These are phyloP conservation scores for Penicillium fuscoglaucum DNA, from an alignment of 2,329 filamentous ascomycete species.

Conservation along the genomic window DNA sequence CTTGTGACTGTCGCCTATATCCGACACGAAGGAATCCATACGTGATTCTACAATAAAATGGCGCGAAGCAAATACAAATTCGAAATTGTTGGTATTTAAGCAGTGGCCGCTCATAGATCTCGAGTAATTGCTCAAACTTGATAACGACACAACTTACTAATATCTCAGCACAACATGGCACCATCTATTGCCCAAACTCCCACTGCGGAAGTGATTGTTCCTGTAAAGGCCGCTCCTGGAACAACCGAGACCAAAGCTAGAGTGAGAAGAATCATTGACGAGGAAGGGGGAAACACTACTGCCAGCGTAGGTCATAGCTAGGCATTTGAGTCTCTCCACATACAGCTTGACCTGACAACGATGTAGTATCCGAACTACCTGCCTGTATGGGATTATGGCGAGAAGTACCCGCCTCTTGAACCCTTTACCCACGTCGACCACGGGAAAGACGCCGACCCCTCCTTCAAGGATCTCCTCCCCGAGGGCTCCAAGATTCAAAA, in stretches of 20 bases:
- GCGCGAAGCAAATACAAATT: background rate
- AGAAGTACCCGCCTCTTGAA: conserved; percentile 42
- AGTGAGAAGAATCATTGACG: conserved; percentile 25
- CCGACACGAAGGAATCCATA: background rate
- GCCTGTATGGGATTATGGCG: conserved; percentile 25
- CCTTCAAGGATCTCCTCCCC: conserved; percentile 44
- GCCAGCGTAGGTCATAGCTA: conserved; percentile 20
- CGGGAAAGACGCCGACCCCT: conserved; percentile 45
- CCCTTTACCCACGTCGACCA: conserved; percentile 46
- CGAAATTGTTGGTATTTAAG: background rate
- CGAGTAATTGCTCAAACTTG: background rate
- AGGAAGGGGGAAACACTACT: conserved; percentile 26
- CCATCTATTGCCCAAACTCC: conserved; percentile 21
- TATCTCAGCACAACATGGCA: conserved; percentile 12
- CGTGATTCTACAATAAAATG: background rate
- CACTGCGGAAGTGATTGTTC: conserved; percentile 12
- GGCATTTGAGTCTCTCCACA: background rate
- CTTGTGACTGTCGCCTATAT: background rate
- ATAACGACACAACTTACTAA: background rate
- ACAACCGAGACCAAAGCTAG: conserved; percentile 10
- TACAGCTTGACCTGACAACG: background rate
- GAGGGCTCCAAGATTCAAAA: conserved; percentile 27
- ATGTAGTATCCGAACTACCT: conserved; percentile 30
- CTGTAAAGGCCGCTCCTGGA: conserved; percentile 12
- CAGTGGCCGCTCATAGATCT: background rate